Conservation (phyloP, 345 rosid species). For the Lagerstroemia speciosa region DNA sequence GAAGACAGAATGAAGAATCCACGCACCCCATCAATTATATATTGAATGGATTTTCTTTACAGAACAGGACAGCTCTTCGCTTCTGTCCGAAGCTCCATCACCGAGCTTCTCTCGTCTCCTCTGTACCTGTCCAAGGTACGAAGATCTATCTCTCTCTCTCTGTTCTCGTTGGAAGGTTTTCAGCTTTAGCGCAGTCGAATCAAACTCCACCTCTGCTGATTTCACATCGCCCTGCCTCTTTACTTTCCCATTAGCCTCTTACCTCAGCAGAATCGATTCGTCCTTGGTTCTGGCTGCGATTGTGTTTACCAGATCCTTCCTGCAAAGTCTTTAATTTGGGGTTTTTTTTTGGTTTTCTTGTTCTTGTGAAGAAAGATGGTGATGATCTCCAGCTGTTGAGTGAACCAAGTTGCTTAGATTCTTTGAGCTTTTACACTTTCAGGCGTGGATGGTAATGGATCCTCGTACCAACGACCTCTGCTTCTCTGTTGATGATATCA, state of each 20-base stretch:
- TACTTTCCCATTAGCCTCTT: neutral
- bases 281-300: neutral
- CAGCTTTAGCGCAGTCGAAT: neutral
- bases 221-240: neutral
- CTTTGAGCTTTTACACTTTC: neutral
- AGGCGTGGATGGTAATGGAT: conserved; percentile 1
- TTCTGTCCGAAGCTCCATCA: no score
- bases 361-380: neutral
- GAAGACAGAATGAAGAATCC: no score
- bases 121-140: no score
- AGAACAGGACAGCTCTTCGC: no score
- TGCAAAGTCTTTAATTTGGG: neutral
- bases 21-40: no score
- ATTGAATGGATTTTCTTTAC: no score
- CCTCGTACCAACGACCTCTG: neutral
- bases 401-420: neutral
- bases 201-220: neutral
- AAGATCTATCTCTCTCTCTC: no score
- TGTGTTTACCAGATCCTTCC: neutral
- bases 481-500: neutral
- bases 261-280: neutral
- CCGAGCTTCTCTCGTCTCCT: no score
- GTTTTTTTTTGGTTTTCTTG: neutral
- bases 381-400: neutral
- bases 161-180: conserved; percentile 3